Percentiles rank a stretch among this genome's conserved stretches.
Evolutionary conservation across 768 basidiomycete species (phyloP).

Genomic region (Trametes meyenii): DNA sequence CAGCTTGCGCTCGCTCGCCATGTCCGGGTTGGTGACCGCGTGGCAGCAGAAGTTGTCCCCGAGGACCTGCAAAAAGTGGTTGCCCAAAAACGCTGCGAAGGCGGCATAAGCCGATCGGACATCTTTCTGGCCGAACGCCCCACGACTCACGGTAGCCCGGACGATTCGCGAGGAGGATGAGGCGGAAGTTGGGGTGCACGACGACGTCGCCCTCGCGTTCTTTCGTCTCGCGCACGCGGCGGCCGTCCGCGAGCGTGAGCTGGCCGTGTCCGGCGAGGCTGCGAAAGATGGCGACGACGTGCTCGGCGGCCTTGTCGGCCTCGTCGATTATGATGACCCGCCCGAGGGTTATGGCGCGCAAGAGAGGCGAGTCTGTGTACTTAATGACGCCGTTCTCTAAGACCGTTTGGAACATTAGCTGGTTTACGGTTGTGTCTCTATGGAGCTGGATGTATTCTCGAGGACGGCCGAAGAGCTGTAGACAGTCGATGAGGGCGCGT

Average conservation of each 20-base stretch:
- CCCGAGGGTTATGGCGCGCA: conserved; percentile 61
- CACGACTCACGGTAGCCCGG: conserved; percentile 63
- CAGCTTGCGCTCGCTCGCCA: conserved; percentile 62
- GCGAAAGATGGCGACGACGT: conserved; percentile 72
- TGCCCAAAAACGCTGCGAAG: conserved; percentile 65
- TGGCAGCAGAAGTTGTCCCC: conserved; percentile 71
- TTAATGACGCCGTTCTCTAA: conserved; percentile 59
- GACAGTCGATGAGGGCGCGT: background rate
- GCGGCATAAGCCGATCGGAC: background rate
- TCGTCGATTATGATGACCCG: conserved; percentile 73
- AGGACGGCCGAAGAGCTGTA: conserved; percentile 60
- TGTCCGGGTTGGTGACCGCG: conserved; percentile 68
- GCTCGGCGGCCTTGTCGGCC: conserved; percentile 74
- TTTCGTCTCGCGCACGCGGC: conserved; percentile 49
- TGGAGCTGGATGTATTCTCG: conserved; percentile 74
- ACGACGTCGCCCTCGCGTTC: conserved; percentile 58
- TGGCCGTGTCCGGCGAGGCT: conserved; percentile 69
- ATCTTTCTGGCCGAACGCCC: background rate
- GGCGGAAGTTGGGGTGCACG: conserved; percentile 65
- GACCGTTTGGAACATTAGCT: conserved; percentile 69
- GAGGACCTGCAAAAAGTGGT: conserved; percentile 72
- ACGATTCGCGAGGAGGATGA: conserved; percentile 65
- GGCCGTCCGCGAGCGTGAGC: conserved; percentile 64
- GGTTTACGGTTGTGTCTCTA: conserved; percentile 70
- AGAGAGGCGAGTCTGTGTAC: conserved; percentile 66